Base-by-base conservation (phyloP, 768 basidiomycete species). In the Amanita inopinata region DNA sequence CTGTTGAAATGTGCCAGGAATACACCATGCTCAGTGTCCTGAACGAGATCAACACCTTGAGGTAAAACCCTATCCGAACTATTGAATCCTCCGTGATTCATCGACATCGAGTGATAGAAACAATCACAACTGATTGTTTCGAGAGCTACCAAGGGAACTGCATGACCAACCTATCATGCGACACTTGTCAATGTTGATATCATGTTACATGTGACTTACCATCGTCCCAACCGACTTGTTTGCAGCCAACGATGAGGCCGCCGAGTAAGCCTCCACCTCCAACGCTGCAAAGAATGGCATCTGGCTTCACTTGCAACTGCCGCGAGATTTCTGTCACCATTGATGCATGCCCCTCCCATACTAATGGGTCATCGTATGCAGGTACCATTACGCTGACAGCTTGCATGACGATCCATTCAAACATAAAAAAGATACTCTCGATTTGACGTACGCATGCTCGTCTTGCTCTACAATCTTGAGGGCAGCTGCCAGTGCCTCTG, bases 301-400 rank as follows among this genome's bases (percentile, higher is more conserved):
- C 74, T 4, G 85, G 83, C 50, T 70, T 72, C 28, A 50, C 47
- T 0, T 58, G 58, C 3, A 86, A 61, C 48, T 85, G 80, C 7
- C 56, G 52, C 12, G 64, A 55, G 32, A 85, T 74, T 53, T 88
- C 86, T 11, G 60, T 52, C 30, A 88, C 64, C 69, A 88, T 77
- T 12, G 82, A 80, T n/a, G 76, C 69, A 52, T 87, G 82, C 1
- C 86, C 86, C 53, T 79, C 70, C 85, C 85, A 87, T 10, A 88
- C 40, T 3, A 70, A 55, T 5, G 74, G 71, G 51, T 85, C 66
- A 33, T 87, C 81, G 47, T 84, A 87, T 3, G 85, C 73, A 2
- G 82, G 81, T 7, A 83, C 69, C 58, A 84, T 63, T 9, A 86
- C 67, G 1, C 83, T 85, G 40, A 19, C 30, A 35, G 8, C 45